Conservation (phyloP, 495 filamentous ascomycete genomes). For the Penicillium cosmopolitanum region DNA sequence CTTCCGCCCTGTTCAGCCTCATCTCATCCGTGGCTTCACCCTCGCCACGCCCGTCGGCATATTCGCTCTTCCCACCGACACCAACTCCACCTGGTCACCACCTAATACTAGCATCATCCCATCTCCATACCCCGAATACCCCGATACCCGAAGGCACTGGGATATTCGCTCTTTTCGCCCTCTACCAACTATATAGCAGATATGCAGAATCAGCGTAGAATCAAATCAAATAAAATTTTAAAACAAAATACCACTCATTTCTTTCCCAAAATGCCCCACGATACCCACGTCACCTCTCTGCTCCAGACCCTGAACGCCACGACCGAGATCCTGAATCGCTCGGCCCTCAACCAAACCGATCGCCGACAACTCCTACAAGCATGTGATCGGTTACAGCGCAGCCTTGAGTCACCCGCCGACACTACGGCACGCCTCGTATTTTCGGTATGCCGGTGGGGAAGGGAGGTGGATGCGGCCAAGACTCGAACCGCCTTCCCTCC, state of each 20-base stretch:
- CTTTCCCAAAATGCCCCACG: neutral
- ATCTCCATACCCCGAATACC: too few relatives aligned
- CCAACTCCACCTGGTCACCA: too few relatives aligned
- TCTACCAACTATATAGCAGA: too few relatives aligned
- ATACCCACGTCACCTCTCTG: conserved; percentile 10
- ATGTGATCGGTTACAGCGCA: conserved; percentile 20
- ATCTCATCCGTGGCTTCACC: too few relatives aligned
- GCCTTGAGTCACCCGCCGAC: conserved; percentile 15
- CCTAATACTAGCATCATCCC: too few relatives aligned
- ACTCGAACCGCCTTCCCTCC: neutral
- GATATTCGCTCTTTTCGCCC: too few relatives aligned
- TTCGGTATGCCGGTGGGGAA: conserved; percentile 20
- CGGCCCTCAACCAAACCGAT: conserved; percentile 11
- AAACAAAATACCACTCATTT: neutral
- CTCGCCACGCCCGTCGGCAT: too few relatives aligned
- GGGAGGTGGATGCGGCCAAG: neutral
- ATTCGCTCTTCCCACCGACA: too few relatives aligned
- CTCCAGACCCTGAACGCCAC: conserved; percentile 11
- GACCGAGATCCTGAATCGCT: conserved; percentile 7
- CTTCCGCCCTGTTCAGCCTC: too few relatives aligned
- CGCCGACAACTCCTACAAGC: conserved; percentile 21
- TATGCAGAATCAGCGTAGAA: too few relatives aligned
- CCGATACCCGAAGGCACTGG: too few relatives aligned
- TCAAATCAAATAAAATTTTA: neutral
- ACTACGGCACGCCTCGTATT: conserved; percentile 17